Conservation (phyloP, 2,329 filamentous ascomycete species). For the Pyrenophora graminea region DNA sequence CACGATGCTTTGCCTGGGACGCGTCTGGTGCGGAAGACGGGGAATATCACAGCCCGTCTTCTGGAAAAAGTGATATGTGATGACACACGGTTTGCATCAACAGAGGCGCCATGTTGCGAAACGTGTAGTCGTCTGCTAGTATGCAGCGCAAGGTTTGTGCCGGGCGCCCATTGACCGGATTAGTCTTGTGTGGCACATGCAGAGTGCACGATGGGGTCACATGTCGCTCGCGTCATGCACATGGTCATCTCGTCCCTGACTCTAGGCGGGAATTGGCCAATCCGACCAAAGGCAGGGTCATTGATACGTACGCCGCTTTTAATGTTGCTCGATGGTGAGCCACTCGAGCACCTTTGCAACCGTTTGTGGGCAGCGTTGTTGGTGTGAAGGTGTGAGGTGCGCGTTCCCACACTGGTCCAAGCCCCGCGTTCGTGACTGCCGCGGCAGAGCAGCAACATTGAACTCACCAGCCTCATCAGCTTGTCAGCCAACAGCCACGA, state of each 20-base stretch:
- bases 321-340: background rate
- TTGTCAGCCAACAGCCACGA: background rate
- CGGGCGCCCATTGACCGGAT: slow-evolving; percentile 1
- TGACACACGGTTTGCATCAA: too few species aligned
- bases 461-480: background rate
- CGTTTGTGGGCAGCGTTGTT: slow-evolving; percentile 3
- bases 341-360: background rate
- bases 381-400: slow-evolving; percentile 4
- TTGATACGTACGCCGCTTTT: background rate
- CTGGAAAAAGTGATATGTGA: too few species aligned
- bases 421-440: slow-evolving; percentile 15
- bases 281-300: background rate
- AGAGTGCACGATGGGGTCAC: slow-evolving; percentile 14
- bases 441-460: background rate
- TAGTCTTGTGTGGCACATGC: slow-evolving; percentile 9
- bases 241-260: background rate
- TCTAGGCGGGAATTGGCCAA: slow-evolving; percentile 1
- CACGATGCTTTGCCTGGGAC: too few species aligned
- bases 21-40: too few species aligned
- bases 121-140: background rate
- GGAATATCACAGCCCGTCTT: too few species aligned
- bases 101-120: too few species aligned
- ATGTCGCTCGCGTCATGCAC: slow-evolving; percentile 10
- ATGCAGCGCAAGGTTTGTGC: background rate
- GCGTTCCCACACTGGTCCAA: slow-evolving; percentile 2